These are phyloP conservation scores for Pseudomonodictys pantanalensis DNA, from an alignment of 495 filamentous ascomycete species.

Conservation along the genomic window DNA sequence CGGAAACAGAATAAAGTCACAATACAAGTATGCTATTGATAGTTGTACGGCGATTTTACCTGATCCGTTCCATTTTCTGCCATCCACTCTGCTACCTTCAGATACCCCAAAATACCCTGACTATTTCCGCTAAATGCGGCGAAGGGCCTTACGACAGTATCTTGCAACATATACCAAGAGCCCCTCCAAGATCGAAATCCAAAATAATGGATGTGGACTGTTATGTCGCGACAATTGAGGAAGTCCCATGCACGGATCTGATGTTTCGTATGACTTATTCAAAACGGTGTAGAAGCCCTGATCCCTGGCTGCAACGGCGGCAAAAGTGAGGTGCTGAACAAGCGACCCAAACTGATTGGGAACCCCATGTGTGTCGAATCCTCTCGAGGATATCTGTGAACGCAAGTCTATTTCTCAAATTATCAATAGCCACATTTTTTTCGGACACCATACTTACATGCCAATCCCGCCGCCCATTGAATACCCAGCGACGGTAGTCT, in stretches of 20 bases:
- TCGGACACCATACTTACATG: background rate
- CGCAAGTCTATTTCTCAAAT: background rate
- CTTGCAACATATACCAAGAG: background rate
- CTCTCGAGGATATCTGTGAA: background rate
- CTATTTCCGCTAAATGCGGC: background rate
- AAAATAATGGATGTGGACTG: background rate
- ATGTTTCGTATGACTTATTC: background rate
- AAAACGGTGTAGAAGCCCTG: background rate
- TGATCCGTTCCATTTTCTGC: background rate
- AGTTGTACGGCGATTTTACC: background rate
- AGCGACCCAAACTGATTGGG: background rate
- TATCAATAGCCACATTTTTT: background rate
- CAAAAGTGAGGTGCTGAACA: conserved; percentile 1
- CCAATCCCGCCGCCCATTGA: background rate
- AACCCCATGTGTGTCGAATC: background rate
- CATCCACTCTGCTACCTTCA: conserved; percentile 2
- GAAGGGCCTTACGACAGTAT: background rate
- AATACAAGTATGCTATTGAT: no score
- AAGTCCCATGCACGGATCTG: background rate
- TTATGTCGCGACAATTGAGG: background rate
- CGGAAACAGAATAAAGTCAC: no score
- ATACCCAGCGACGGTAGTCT: background rate
- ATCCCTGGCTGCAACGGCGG: background rate
- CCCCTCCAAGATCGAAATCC: background rate
- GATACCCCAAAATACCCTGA: background rate